Evolutionary conservation across 2,329 filamentous ascomycete species (phyloP).

Genomic region (Eutypella sp.): DNA sequence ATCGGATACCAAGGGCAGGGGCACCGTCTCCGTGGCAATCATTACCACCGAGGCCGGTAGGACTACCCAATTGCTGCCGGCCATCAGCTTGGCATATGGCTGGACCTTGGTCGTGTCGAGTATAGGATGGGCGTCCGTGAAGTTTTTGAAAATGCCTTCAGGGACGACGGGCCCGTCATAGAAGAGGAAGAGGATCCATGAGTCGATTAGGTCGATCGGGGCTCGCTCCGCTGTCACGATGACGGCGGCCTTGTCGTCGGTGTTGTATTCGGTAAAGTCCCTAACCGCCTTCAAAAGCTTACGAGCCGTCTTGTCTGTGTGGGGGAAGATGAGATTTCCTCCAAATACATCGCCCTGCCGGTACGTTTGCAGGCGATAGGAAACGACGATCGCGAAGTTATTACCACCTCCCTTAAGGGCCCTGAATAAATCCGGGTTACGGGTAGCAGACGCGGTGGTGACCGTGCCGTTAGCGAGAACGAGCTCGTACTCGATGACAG

Average conservation of each 20-base stretch:
- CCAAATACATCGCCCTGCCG: constrained; percentile 36
- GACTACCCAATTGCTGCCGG: constrained; percentile 36
- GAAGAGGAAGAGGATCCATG: constrained; percentile 58
- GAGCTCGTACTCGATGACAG: constrained; percentile 45
- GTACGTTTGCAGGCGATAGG: constrained; percentile 39
- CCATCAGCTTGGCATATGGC: constrained; percentile 43
- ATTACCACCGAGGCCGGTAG: constrained; percentile 28
- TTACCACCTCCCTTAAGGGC: constrained; percentile 53
- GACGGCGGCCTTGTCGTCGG: constrained; percentile 54
- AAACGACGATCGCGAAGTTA: constrained; percentile 48
- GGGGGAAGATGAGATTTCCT: constrained; percentile 36
- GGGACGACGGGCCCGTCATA: constrained; percentile 53
- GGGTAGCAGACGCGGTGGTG: constrained; percentile 35
- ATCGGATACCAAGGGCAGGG: constrained; percentile 24
- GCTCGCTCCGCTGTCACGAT: constrained; percentile 51
- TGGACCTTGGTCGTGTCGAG: constrained; percentile 42
- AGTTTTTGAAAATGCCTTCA: constrained; percentile 49
- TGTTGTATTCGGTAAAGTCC: constrained; percentile 53
- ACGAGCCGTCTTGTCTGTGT: constrained; percentile 22
- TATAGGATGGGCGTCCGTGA: constrained; percentile 41
- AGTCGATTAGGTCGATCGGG: constrained; percentile 38
- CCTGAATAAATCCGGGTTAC: constrained; percentile 45
- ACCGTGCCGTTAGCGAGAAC: constrained; percentile 47
- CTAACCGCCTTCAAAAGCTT: constrained; percentile 42
- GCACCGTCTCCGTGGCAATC: constrained; percentile 33